phyloP scores from a whole-genome alignment of 257 asterid species.

The Solanum chilense region DNA sequence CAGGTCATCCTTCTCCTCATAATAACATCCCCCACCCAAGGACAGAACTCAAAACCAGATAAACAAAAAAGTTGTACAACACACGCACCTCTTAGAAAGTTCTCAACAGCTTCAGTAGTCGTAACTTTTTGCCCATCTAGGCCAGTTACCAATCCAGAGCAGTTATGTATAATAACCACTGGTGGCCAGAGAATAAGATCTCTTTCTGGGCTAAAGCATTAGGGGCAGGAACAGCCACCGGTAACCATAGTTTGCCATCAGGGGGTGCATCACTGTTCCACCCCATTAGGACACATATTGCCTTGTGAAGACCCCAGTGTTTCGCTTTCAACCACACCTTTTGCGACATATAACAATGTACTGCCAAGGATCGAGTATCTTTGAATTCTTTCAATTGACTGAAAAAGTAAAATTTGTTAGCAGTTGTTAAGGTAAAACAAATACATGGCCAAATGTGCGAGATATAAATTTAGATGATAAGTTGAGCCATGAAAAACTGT shows the following conservation, averaged over 20 bases:
- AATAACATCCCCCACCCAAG: background rate
- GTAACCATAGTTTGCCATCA: conserved; percentile 3
- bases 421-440: background rate
- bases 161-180: conserved; percentile 11
- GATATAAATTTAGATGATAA: background rate
- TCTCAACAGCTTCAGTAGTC: conserved; percentile 12
- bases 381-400: conserved; percentile 17
- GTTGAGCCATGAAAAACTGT: background rate
- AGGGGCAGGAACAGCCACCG: conserved; percentile 10
- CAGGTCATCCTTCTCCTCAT: background rate
- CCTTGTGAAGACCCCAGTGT: conserved; percentile 31
- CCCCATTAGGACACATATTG: conserved; percentile 31
- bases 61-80: background rate
- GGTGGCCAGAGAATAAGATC: conserved; percentile 36
- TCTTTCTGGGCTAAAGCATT: conserved; percentile 20
- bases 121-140: conserved; percentile 1
- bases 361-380: conserved; percentile 20
- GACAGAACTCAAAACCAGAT: background rate
- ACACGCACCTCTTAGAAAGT: conserved; percentile 21
- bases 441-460: background rate
- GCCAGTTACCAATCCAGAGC: background rate
- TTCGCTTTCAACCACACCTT: conserved; percentile 21
- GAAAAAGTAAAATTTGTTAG: conserved; percentile 2
- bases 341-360: conserved; percentile 21
- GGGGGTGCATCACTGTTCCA: conserved; percentile 17